phyloP scores from a whole-genome alignment of 169 alveolate genomes.

The Plasmodium ovale region DNA sequence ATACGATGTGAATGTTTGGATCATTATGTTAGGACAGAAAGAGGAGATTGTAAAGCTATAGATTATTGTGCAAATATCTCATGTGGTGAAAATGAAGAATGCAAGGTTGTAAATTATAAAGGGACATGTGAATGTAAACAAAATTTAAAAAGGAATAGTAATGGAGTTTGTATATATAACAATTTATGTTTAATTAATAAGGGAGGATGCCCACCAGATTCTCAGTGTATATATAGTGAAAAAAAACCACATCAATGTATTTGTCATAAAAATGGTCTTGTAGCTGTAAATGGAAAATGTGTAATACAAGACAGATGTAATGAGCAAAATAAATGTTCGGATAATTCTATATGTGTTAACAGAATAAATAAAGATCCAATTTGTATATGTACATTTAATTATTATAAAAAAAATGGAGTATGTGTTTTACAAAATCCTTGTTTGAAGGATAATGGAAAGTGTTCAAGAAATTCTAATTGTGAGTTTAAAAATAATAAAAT shows the following conservation, averaged over 20 bases:
- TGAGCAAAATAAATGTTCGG: conserved; percentile 28
- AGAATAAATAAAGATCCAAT: conserved; percentile 48
- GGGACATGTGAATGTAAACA: conserved; percentile 39
- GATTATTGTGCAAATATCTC: conserved; percentile 9
- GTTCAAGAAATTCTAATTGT: conserved; percentile 35
- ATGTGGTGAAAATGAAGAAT: conserved; percentile 38
- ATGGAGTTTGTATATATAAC: conserved; percentile 24
- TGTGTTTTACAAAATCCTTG: conserved; percentile 53
- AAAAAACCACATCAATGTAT: conserved; percentile 43
- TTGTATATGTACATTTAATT: conserved; percentile 60
- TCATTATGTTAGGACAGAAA: background rate
- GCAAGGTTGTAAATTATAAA: conserved; percentile 2
- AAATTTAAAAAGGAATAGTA: conserved; percentile 18
- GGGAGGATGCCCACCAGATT: conserved; percentile 44
- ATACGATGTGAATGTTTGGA: conserved; percentile 24
- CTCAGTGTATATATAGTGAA: conserved; percentile 38
- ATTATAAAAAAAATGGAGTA: conserved; percentile 8
- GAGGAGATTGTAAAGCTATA: conserved; percentile 22
- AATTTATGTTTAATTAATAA: conserved; percentile 30
- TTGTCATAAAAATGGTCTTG: conserved; percentile 42
- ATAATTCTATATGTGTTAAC: conserved; percentile 64
- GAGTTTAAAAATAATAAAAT: conserved; percentile 6
- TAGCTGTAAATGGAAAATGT: conserved; percentile 20
- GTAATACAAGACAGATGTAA: conserved; percentile 39
- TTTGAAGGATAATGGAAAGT: conserved; percentile 35